Evolutionary conservation across 1,284 basidiomycete genomes (phyloP).

Genomic region (Porodaedalea pini): DNA sequence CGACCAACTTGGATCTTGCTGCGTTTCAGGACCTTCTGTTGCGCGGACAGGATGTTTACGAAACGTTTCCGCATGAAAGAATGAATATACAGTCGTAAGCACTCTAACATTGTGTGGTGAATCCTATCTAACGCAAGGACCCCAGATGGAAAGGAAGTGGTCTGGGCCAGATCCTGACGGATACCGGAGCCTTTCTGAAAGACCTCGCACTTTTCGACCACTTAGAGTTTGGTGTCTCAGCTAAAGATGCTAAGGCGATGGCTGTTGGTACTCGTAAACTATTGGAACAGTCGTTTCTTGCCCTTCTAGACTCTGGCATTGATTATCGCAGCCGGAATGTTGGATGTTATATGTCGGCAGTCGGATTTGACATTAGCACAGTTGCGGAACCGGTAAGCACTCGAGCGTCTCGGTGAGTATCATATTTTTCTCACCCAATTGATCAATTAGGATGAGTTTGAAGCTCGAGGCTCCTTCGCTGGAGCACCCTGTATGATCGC

Average conservation of each 20-base stretch:
- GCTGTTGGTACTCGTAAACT: conserved; percentile 22
- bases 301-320: conserved; percentile 22
- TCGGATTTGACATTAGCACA: conserved; percentile 16
- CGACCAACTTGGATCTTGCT: too few relatives aligned
- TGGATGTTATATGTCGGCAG: conserved; percentile 19
- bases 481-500: conserved; percentile 38
- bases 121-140: neutral
- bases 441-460: conserved; percentile 33
- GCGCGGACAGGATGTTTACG: too few relatives aligned
- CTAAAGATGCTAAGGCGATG: conserved; percentile 24
- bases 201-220: conserved; percentile 20
- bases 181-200: conserved; percentile 23
- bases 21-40: too few relatives aligned
- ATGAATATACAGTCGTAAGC: too few relatives aligned
- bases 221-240: conserved; percentile 23
- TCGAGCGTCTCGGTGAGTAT: neutral
- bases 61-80: too few relatives aligned
- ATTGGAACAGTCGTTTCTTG: conserved; percentile 20
- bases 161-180: conserved; percentile 18
- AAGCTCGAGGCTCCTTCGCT: conserved; percentile 37
- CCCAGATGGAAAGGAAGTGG: conserved; percentile 18
- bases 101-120: neutral
- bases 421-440: neutral
- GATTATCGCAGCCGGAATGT: conserved; percentile 19
- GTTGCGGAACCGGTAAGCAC: conserved; percentile 29